Conservation (phyloP, 805 yeast genomes). For the Brettanomyces bruxellensis region DNA sequence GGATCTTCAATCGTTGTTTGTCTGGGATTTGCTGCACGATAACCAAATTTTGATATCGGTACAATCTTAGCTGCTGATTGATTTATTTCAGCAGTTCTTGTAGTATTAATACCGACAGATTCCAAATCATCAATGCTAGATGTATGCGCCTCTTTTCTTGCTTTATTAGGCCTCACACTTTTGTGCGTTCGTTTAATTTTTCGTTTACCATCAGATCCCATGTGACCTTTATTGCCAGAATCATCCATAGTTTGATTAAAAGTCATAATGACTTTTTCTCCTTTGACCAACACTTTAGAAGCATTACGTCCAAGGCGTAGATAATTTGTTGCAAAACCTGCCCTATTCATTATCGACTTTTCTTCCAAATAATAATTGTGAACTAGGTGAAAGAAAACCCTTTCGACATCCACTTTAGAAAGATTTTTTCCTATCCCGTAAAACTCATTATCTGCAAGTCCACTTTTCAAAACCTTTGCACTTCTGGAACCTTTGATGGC, state of each 20-base stretch:
- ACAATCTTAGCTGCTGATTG: background rate
- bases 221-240: background rate
- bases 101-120: constrained; percentile 9
- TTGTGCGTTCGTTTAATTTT: background rate
- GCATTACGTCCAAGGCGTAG: constrained; percentile 56
- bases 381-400: constrained; percentile 73
- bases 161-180: background rate
- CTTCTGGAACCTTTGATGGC: constrained; percentile 64
- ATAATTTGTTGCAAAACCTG: constrained; percentile 75
- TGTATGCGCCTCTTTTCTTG: constrained; percentile 12
- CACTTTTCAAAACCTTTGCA: constrained; percentile 51
- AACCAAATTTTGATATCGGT: background rate
- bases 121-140: constrained; percentile 1
- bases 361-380: constrained; percentile 61
- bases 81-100: constrained; percentile 9
- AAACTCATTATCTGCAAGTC: constrained; percentile 48
- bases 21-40: constrained; percentile 6
- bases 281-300: constrained; percentile 33
- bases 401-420: constrained; percentile 64
- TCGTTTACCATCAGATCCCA: background rate
- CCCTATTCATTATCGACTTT: constrained; percentile 53
- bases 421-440: constrained; percentile 66
- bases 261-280: constrained; percentile 39
- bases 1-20: constrained; percentile 9
- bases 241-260: constrained; percentile 22